These are phyloP conservation scores for Trichoderma atroviride DNA, from an alignment of 2,329 filamentous ascomycete species.

Conservation along the genomic window DNA sequence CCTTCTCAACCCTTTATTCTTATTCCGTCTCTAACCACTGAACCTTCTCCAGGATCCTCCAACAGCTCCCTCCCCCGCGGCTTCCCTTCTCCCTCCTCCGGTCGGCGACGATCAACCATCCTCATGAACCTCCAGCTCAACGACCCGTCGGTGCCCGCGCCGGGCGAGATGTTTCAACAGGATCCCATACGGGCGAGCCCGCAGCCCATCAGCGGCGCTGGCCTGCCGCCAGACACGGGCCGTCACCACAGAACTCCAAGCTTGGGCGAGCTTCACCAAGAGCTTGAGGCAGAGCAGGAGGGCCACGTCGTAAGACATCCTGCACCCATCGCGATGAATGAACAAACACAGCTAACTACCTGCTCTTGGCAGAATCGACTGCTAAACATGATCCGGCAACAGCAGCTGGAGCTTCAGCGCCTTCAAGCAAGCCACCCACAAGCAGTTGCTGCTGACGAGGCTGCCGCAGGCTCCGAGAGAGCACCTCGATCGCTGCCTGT, in stretches of 20 bases:
- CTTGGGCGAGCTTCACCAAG: conserved; percentile 75
- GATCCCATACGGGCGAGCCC: conserved; percentile 46
- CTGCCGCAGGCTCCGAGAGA: conserved; percentile 52
- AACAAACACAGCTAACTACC: conserved; percentile 25
- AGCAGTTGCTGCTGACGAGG: conserved; percentile 54
- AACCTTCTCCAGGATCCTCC: conserved; percentile 48
- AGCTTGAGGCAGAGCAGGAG: conserved; percentile 78
- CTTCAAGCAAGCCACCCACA: conserved; percentile 52
- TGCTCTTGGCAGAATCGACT: conserved; percentile 65
- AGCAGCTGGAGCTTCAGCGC: conserved; percentile 70
- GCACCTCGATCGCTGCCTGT: conserved; percentile 40
- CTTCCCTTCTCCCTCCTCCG: conserved; percentile 51
- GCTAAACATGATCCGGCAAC: conserved; percentile 73
- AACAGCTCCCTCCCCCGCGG: conserved; percentile 53
- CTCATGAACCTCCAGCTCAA: conserved; percentile 75
- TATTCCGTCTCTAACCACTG: background rate
- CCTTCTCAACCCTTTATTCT: background rate
- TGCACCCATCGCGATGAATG: background rate
- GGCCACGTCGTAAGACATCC: conserved; percentile 65
- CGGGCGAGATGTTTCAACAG: conserved; percentile 68
- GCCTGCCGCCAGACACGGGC: conserved; percentile 55
- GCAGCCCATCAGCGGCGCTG: conserved; percentile 52
- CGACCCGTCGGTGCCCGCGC: conserved; percentile 67
- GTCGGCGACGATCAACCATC: conserved; percentile 67
- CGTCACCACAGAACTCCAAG: conserved; percentile 67